phyloP scores from a whole-genome alignment of 257 asterid species.

The Ocimum tenuiflorum region DNA sequence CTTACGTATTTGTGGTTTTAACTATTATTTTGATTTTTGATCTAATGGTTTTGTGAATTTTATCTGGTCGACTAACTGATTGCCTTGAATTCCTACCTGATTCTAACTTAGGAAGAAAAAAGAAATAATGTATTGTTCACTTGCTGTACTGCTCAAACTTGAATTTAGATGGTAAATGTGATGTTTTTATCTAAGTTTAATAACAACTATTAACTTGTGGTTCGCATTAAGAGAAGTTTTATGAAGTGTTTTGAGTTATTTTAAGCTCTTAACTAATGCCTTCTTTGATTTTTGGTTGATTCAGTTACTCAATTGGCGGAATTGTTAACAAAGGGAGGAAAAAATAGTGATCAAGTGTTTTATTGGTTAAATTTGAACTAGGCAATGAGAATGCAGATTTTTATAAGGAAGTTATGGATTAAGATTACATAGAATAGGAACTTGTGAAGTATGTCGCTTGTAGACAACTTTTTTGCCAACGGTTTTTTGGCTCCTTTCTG shows the following conservation, averaged over 20 bases:
- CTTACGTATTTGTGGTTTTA: background rate
- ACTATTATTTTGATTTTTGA: background rate
- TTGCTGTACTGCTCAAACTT: background rate
- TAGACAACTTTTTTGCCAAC: background rate
- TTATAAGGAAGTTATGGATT: background rate
- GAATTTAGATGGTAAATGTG: background rate
- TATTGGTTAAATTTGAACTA: background rate
- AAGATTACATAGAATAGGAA: conserved; percentile 4
- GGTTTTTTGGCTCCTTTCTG: background rate
- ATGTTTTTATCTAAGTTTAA: background rate
- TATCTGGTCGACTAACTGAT: conserved; percentile 5
- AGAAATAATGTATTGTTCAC: background rate
- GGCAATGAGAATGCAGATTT: conserved; percentile 4
- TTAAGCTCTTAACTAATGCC: background rate
- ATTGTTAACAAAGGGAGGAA: too few species aligned
- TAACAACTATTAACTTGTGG: background rate
- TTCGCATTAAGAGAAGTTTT: background rate
- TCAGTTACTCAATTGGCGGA: background rate
- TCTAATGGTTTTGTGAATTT: background rate
- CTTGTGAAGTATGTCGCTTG: background rate
- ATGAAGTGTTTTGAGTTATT: background rate
- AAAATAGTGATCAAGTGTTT: background rate
- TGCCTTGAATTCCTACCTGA: background rate
- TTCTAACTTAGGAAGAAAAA: background rate
- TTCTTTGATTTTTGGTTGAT: background rate